These are phyloP conservation scores for Cyathus olla DNA, from an alignment of 1,284 basidiomycete genomes.

Conservation along the genomic window DNA sequence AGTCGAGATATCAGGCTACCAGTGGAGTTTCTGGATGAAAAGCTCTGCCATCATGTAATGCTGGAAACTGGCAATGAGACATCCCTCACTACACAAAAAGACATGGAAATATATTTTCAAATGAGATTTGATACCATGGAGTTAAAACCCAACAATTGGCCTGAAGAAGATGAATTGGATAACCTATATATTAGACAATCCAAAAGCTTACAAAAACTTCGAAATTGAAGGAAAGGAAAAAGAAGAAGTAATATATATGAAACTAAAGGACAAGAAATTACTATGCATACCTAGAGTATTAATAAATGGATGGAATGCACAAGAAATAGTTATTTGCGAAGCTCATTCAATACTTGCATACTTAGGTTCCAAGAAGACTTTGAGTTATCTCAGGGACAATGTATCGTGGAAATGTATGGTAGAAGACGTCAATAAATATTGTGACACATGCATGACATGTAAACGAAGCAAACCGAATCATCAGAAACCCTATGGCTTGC, in stretches of 20 bases:
- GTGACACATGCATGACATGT: constrained; percentile 35
- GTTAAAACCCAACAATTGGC: neutral
- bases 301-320: constrained; percentile 11
- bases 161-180: neutral
- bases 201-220: constrained; percentile 36
- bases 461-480: constrained; percentile 24
- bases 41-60: neutral
- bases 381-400: constrained; percentile 25
- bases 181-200: constrained; percentile 25
- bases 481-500: constrained; percentile 37
- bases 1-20: neutral
- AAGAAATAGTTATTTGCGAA: constrained; percentile 37
- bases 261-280: constrained; percentile 44
- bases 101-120: neutral
- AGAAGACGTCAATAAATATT: constrained; percentile 28
- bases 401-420: constrained; percentile 44
- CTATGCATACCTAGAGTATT: constrained; percentile 32
- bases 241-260: neutral
- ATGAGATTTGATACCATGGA: neutral
- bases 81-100: neutral
- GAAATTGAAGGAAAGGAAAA: constrained; percentile 12
- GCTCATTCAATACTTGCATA: constrained; percentile 39
- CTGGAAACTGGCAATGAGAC: neutral
- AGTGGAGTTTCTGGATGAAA: neutral
- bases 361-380: constrained; percentile 38